These are phyloP conservation scores for Apophysomyces sp. DNA, from an alignment of 371 early-diverging fungal genomes.

Conservation along the genomic window DNA sequence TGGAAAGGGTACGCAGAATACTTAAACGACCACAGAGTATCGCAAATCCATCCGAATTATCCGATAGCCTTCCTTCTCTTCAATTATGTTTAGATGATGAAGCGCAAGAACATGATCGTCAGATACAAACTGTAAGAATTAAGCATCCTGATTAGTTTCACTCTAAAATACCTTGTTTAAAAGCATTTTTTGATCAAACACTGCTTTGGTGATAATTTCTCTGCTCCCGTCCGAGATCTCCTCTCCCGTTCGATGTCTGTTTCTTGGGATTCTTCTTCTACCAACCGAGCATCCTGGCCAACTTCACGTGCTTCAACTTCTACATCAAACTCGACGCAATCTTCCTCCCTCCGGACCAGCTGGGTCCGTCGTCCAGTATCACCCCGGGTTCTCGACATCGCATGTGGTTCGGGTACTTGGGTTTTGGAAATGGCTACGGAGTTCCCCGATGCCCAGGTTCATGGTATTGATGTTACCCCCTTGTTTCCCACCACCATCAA, in stretches of 20 bases:
- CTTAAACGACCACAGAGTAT: not conserved
- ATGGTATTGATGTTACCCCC: constrained; percentile 48
- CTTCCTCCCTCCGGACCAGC: not conserved
- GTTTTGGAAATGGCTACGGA: constrained; percentile 58
- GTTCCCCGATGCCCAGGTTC: constrained; percentile 50
- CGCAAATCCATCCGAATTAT: not conserved
- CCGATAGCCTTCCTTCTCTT: not conserved
- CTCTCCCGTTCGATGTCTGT: constrained; percentile 15
- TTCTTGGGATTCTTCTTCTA: not conserved
- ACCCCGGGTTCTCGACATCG: constrained; percentile 38
- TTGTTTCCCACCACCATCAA: constrained; percentile 53
- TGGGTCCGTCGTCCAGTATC: not conserved
- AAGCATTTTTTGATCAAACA: constrained; percentile 42
- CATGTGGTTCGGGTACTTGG: constrained; percentile 49
- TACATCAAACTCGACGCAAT: constrained; percentile 1
- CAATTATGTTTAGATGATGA: constrained; percentile 3
- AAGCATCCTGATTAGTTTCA: not conserved
- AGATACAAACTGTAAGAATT: constrained; percentile 29
- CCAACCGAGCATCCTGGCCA: constrained; percentile 10
- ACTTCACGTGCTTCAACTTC: not conserved
- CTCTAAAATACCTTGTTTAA: constrained; percentile 9
- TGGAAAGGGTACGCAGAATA: not conserved
- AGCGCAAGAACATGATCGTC: constrained; percentile 37
- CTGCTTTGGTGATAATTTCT: constrained; percentile 34
- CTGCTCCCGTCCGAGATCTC: constrained; percentile 38